These are phyloP conservation scores for Cryptococcus sp. DNA, from an alignment of 1,284 basidiomycete species.

Conservation along the genomic window DNA sequence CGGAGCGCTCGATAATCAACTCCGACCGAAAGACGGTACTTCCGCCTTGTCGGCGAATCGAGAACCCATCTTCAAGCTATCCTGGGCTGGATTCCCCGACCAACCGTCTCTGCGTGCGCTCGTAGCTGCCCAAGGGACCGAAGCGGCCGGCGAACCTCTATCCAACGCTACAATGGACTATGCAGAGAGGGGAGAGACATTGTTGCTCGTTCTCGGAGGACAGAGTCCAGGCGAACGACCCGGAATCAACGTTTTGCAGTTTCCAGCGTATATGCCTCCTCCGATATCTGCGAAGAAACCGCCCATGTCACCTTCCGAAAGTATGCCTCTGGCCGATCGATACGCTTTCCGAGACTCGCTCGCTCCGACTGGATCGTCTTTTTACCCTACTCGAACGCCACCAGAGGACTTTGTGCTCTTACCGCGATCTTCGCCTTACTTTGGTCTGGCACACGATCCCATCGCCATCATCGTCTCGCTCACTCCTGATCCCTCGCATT, in stretches of 20 bases:
- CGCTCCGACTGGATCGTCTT: conserved; percentile 54
- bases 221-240: conserved; percentile 54
- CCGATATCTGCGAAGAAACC: conserved; percentile 16
- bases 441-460: conserved; percentile 64
- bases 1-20: conserved; percentile 45
- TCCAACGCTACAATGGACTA: conserved; percentile 42
- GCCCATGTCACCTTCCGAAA: conserved; percentile 23
- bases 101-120: conserved; percentile 35
- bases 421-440: conserved; percentile 67
- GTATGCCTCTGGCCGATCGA: conserved; percentile 55
- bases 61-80: conserved; percentile 83
- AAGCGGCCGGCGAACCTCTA: conserved; percentile 26
- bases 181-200: conserved; percentile 57
- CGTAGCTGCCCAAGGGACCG: conserved; percentile 25
- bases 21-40: conserved; percentile 10
- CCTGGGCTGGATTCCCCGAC: conserved; percentile 72
- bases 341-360: conserved; percentile 63
- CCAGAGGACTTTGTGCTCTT: conserved; percentile 75
- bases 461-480: conserved; percentile 55
- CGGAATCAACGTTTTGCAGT: conserved; percentile 64
- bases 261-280: conserved; percentile 66
- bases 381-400: conserved; percentile 58
- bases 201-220: conserved; percentile 74
- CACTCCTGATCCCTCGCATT: conserved; percentile 37
- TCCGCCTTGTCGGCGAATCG: conserved; percentile 41